These are phyloP conservation scores for Crotalaria pallida DNA, from an alignment of 306 rosid genomes.

Conservation along the genomic window DNA sequence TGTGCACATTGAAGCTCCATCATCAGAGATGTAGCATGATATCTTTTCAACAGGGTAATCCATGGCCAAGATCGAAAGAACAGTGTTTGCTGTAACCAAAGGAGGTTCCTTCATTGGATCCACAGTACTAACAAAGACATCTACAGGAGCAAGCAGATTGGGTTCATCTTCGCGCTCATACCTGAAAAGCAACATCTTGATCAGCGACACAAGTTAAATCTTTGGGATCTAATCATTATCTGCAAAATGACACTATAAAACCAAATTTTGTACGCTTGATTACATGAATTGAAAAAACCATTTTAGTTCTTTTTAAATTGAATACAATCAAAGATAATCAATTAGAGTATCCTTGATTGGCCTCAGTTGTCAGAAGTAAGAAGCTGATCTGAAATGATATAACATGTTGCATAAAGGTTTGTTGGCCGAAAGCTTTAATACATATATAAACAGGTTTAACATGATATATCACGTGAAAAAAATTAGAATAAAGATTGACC, in stretches of 20 bases:
- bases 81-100: constrained; percentile 61
- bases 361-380: not conserved
- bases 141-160: constrained; percentile 56
- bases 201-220: not conserved
- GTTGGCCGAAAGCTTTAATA: not conserved
- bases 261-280: not conserved
- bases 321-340: not conserved
- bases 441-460: not conserved
- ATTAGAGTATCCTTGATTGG: not conserved
- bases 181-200: not conserved
- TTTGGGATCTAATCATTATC: not conserved
- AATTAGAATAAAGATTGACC: not conserved
- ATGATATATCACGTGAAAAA: not conserved
- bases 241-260: not conserved
- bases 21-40: constrained; percentile 73
- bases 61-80: constrained; percentile 66
- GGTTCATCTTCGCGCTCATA: constrained; percentile 67
- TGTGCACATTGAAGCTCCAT: constrained; percentile 76
- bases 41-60: constrained; percentile 69
- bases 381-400: not conserved
- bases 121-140: constrained; percentile 73
- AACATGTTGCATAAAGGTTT: not conserved
- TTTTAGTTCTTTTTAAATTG: not conserved
- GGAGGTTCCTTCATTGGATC: constrained; percentile 87
- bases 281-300: not conserved